Evolutionary conservation across 352 stramenopile species (phyloP).

Genomic region (Globisporangium lucens): DNA sequence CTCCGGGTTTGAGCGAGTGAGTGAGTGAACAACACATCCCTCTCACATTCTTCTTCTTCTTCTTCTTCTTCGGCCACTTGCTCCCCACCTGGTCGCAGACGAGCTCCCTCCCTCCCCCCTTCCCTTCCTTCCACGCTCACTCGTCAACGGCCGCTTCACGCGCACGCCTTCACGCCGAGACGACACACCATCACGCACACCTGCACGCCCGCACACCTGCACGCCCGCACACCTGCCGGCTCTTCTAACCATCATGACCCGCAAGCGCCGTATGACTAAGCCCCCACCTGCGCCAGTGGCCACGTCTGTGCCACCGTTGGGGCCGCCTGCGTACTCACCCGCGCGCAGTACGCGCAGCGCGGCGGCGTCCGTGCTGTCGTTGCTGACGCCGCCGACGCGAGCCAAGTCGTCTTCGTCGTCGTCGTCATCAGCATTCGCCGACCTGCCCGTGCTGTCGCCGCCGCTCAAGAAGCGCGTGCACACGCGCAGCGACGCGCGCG

Average conservation of each 20-base stretch:
- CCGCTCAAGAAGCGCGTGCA: slow-evolving; percentile 49
- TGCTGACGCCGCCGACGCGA: slow-evolving; percentile 5
- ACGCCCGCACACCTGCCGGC: too few species aligned
- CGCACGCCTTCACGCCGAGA: neutral
- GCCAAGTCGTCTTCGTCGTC: neutral
- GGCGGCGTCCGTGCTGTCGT: neutral
- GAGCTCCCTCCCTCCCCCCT: neutral
- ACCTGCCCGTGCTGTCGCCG: slow-evolving; percentile 38
- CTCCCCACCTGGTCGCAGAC: slow-evolving; percentile 9
- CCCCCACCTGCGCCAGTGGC: neutral
- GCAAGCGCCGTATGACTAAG: slow-evolving; percentile 19
- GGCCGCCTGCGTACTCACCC: neutral
- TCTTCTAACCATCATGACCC: slow-evolving; percentile 9
- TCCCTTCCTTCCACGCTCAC: neutral
- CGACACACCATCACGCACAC: neutral
- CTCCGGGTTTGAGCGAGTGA: slow-evolving; percentile 8
- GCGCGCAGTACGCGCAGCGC: slow-evolving; percentile 7
- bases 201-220: too few species aligned
- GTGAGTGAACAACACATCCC: slow-evolving; percentile 6
- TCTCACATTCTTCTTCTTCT: slow-evolving; percentile 3
- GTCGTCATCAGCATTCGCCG: neutral
- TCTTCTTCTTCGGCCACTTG: neutral
- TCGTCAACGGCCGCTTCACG: slow-evolving; percentile 21
- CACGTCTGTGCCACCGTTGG: neutral
- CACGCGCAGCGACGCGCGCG: slow-evolving; percentile 28